Base-by-base conservation (phyloP, 2,329 filamentous ascomycete species). In the Fusarium sp. region DNA sequence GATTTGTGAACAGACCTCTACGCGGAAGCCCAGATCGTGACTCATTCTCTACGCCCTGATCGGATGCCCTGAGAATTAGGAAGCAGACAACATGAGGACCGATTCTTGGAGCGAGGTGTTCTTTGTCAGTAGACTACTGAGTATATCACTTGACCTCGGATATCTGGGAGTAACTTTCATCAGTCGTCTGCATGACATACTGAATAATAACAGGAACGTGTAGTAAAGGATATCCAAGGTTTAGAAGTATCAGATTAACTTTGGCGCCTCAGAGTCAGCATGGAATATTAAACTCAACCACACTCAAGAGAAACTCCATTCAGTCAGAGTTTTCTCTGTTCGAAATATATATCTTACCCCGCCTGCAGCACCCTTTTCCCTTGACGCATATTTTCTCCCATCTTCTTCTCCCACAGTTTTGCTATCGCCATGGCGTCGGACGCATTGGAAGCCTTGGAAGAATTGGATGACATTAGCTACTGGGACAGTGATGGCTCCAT, bases 1-100 rank as follows among this genome's bases (percentile, higher is more conserved):
- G 1, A n/a, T 11, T 1, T 42, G 22, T 42, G 14, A 24, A 42
- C 41, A 42, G 41, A 7, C n/a, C 6, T 6, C 6, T 17, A n/a
- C 14, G 1, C 41, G 0, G 38, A 41, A 9, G 7, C 38, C 20
- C 8, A 5, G 22, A 3, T n/a, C 41, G 0, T 17, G 0, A 17
- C 1, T 1, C 14, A 42, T 17, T 17, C n/a, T 11, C 9, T 17
- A 24, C 10, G 6, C 15, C 22, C 3, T 17, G 9, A 42, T 8
- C 10, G n/a, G 10, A 42, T 17, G 14, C 10, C 14, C 6, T 0
- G 22, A 8, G 6, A 11, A 1, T 8, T 17, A 12, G n/a, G 41
- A 0, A 44, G 15, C 10, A 44, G 9, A 44, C 0, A 24, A 9
- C 14, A 24, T 24, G 0, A 42, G 14, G 22, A 12, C n/a, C 4